Base-by-base conservation (phyloP, 2,329 filamentous ascomycete species). In the Trichoderma polysporum region DNA sequence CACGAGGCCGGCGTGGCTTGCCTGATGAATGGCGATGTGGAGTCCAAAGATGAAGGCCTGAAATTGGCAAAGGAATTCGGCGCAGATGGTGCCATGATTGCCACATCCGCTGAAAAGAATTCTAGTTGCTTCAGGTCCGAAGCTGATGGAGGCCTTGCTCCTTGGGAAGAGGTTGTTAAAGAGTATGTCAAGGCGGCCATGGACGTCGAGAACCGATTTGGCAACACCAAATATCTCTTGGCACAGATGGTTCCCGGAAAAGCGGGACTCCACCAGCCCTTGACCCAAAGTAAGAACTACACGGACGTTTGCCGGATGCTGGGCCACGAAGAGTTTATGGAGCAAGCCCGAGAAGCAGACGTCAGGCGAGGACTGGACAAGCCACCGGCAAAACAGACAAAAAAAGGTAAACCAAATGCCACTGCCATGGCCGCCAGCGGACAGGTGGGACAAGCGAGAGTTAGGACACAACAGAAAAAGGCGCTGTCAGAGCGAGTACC, bases 61-160 rank as follows among this genome's bases (percentile, higher is more conserved):
- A 76, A 82, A 68, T 83, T 99, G 7, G 90, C 93, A 69, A 74
- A 86, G 29, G 90, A 97, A 76, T 97, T 87, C 75, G 90, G 89
- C n/a, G 91, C 91, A 6, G 94, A 98, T 74, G 94, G 94, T 6
- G 95, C 92, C 68, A 99, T 99, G 95, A 98, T 99, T 73, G 95
- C 95, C 10, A 95, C 93, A 3, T 86, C 92, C 3, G 95, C 95
- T 1, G 95, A 99, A 81, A 87, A 90, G 70, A 99, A 99, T 75
- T 88, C 93, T 3, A 96, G 92, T 70, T 94, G 91, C 74, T 99
- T 99, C 82, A 86, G 91, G 45, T 77, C 85, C 1, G 79, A 85
- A 41, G 85, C 83, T 1, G 86, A 92, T 47, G 93, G 93, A 12
- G 93, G 92, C 1, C 75, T 89, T 37, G 85, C 87, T 0, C 82